Conservation (phyloP, 2,329 filamentous ascomycete genomes). For the Penicillium aurantiogriseum region DNA sequence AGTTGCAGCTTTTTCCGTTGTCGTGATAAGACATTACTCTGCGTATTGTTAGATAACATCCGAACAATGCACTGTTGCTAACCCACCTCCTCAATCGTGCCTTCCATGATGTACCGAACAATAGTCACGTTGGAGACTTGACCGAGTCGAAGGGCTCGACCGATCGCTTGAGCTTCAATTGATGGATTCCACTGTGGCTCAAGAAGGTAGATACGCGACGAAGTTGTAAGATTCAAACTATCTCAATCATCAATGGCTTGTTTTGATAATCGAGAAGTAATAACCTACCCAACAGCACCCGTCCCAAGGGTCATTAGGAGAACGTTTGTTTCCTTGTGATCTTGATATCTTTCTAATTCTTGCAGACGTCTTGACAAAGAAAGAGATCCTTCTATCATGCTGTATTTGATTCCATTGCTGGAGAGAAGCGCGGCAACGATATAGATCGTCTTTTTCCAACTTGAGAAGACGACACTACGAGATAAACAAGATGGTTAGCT, state of each 20-base stretch:
- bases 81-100: slow-evolving; percentile 3
- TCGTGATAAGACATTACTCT: slow-evolving; percentile 3
- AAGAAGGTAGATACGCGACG: slow-evolving; percentile 6
- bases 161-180: slow-evolving; percentile 7
- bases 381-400: not conserved
- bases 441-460: not conserved
- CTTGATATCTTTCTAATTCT: not conserved
- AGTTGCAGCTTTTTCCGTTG: slow-evolving; percentile 1
- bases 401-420: not conserved
- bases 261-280: not conserved
- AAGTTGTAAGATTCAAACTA: not conserved
- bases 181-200: slow-evolving; percentile 11
- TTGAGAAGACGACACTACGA: not conserved
- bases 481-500: not conserved
- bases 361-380: not conserved
- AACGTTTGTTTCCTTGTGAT: not conserved
- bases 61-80: not conserved
- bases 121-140: slow-evolving; percentile 1
- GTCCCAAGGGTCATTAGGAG: not conserved
- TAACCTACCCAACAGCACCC: not conserved
- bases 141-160: slow-evolving; percentile 4
- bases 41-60: not conserved
- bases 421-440: not conserved
- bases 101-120: slow-evolving; percentile 3
- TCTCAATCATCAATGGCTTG: not conserved